Evolutionary conservation across 2,329 filamentous ascomycete genomes (phyloP).

Genomic region (Sporothrix variecibatus): DNA sequence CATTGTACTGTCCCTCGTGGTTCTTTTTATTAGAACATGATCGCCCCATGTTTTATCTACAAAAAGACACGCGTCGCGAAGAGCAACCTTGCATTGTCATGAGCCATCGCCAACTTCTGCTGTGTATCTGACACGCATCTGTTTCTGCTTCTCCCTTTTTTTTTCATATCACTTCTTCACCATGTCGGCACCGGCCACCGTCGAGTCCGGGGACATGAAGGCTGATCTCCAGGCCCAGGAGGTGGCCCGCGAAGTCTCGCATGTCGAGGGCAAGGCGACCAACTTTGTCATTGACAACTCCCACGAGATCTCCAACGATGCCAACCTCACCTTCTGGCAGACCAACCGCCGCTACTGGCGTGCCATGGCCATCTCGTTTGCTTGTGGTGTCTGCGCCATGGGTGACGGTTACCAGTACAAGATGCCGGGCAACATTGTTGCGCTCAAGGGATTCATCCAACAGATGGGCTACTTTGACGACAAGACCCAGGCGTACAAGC

Average conservation of each 20-base stretch:
- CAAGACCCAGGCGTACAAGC: constrained; percentile 17
- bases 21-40: constrained; percentile 6
- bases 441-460: constrained; percentile 24
- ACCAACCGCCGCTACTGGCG: constrained; percentile 23
- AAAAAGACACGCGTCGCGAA: neutral
- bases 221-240: neutral
- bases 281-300: constrained; percentile 25
- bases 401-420: constrained; percentile 27
- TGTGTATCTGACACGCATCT: neutral
- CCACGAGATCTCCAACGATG: constrained; percentile 22
- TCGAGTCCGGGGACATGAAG: neutral
- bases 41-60: neutral
- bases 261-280: constrained; percentile 20
- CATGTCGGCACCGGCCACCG: neutral
- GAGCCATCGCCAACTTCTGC: neutral
- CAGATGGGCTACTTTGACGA: constrained; percentile 24
- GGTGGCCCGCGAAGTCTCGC: constrained; percentile 1
- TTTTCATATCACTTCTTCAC: neutral
- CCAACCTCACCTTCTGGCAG: constrained; percentile 23
- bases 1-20: neutral
- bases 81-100: neutral
- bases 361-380: constrained; percentile 26
- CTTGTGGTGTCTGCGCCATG: constrained; percentile 26
- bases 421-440: constrained; percentile 26
- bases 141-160: neutral